Percentiles rank a stretch among this genome's conserved stretches.
Evolutionary conservation across 2,329 filamentous ascomycete species (phyloP).

Genomic region (Pyricularia sp.): DNA sequence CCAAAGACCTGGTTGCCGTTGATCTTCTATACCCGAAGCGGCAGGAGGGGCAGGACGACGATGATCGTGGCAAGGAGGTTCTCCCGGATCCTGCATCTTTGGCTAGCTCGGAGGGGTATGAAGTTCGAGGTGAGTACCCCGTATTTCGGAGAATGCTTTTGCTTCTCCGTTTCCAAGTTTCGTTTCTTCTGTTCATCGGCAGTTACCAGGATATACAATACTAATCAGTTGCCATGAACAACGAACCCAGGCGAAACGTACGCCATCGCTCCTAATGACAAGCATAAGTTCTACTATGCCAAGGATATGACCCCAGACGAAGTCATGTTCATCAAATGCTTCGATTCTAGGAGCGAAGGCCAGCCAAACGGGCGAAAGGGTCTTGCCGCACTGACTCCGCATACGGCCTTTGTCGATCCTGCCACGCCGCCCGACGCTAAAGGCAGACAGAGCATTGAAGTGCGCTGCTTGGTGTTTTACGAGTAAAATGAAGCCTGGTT

Average conservation of each 20-base stretch:
- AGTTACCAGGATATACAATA: background rate
- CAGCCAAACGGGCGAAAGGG: slow-evolving; percentile 22
- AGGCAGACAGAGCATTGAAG: slow-evolving; percentile 48
- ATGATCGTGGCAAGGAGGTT: slow-evolving; percentile 45
- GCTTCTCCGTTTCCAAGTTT: background rate
- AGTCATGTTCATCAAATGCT: slow-evolving; percentile 37
- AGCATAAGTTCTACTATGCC: slow-evolving; percentile 50
- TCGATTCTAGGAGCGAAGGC: slow-evolving; percentile 31
- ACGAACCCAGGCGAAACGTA: slow-evolving; percentile 40
- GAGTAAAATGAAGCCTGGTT: slow-evolving; percentile 18
- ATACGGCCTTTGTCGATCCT: slow-evolving; percentile 44
- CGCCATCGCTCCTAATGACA: slow-evolving; percentile 40
- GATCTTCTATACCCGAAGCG: slow-evolving; percentile 48
- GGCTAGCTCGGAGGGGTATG: slow-evolving; percentile 45
- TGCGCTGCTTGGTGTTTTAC: slow-evolving; percentile 50
- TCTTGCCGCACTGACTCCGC: slow-evolving; percentile 33
- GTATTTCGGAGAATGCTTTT: background rate
- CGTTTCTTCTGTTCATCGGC: background rate
- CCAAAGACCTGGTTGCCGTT: slow-evolving; percentile 45
- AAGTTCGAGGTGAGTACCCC: slow-evolving; percentile 26
- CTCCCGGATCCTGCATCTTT: slow-evolving; percentile 32
- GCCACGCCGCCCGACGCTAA: slow-evolving; percentile 32
- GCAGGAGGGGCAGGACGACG: slow-evolving; percentile 18
- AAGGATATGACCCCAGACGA: slow-evolving; percentile 52
- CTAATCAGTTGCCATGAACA: slow-evolving; percentile 1